Base-by-base conservation (phyloP, 345 rosid species). In the Iberis pinnata region DNA sequence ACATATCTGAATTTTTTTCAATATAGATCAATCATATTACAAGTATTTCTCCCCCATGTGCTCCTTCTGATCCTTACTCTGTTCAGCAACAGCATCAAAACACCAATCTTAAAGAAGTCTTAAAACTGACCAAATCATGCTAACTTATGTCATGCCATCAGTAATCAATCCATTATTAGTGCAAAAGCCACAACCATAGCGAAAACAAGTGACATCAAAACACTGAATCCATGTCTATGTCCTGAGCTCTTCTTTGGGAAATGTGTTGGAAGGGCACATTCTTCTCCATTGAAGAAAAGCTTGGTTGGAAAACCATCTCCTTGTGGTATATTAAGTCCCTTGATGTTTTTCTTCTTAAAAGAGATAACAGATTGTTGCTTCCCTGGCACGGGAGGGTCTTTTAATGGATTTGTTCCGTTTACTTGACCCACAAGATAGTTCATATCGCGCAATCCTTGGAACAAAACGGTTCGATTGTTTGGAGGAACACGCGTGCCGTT, bases 301-400 rank as follows among this genome's bases (percentile, higher is more conserved):
- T 64, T 83, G 0, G 75, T 60, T 0, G 95, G 99, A 39, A 93
- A 93, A 5, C 95, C 95, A 22, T 88, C 84, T 0, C 99, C 97
- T 5, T 22, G 29, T 0, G 17, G 45, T n/a, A 93, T 58, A 38
- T 82, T 68, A 12, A 88, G 72, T 5, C 70, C 61, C 0, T 73
- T 68, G 6, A 75, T 75, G 3, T 49, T 26, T 16, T 79, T 79
- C 74, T 93, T 93, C 0, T 49, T 58, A 56, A 93, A 93, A 3
- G 99, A 82, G 31, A 93, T 63, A 13, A 86, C 89, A 12, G 99
- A 80, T 39, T 93, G 99, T 61, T 86, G 95, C 70, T 93, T 93
- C 10, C 97, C 99, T 0, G 97, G 89, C 20, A 85, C 74, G 54
- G 68, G 55, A 0, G 95, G 90, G 43, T 76, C 83, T 13, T 31